Percentiles rank a stretch among this genome's conserved stretches.
Evolutionary conservation across 257 asterid species (phyloP).

Genomic region (Nicotiana noctiflora): DNA sequence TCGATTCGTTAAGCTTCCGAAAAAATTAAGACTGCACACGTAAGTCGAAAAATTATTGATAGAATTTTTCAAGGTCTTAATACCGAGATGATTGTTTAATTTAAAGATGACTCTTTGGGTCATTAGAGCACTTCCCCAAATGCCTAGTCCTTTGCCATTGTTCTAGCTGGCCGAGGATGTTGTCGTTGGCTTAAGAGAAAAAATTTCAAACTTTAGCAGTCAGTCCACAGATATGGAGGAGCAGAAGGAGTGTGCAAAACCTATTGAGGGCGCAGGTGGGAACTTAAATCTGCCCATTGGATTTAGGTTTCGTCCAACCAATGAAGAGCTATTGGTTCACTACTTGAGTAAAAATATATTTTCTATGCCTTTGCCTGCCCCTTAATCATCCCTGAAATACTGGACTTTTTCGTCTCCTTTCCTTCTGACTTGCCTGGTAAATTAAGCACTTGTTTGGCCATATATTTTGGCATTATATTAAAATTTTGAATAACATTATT

Average conservation of each 20-base stretch:
- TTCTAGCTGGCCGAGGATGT: neutral
- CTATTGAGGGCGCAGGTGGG: too few species aligned
- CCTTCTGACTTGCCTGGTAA: constrained; percentile 57
- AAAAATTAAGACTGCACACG: too few species aligned
- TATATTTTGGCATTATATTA: too few species aligned
- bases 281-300: constrained; percentile 32
- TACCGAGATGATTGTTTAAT: too few species aligned
- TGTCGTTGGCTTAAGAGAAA: neutral
- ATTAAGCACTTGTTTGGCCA: neutral
- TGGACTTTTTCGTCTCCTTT: constrained; percentile 25
- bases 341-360: constrained; percentile 40
- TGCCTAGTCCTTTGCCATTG: neutral
- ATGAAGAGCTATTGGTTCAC: constrained; percentile 37
- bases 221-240: neutral
- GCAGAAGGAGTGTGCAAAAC: constrained; percentile 6
- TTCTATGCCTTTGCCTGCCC: constrained; percentile 43
- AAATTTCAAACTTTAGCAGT: too few species aligned
- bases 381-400: constrained; percentile 26
- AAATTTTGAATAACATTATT: too few species aligned
- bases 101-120: too few species aligned
- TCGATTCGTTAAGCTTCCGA: too few species aligned
- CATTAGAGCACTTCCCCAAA: neutral
- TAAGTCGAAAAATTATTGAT: too few species aligned
- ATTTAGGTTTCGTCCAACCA: constrained; percentile 49
- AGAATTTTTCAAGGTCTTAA: too few species aligned